A percentile compares a stretch with the other conserved stretches of the same genome.
Evolutionary conservation across 345 rosid species (phyloP).

Genomic region (Camelina neglecta): DNA sequence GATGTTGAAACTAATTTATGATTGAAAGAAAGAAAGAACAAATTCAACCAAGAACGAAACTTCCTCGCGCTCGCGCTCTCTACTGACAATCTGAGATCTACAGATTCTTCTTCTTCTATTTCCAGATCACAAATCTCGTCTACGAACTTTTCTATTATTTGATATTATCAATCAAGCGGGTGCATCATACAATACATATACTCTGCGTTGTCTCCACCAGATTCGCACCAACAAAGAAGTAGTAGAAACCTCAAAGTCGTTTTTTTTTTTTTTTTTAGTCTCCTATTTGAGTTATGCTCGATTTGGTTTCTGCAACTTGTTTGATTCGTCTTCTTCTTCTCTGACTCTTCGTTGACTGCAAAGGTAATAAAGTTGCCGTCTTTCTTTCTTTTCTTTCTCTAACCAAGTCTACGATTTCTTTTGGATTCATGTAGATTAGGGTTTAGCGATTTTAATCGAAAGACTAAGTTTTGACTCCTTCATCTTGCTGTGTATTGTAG

Average conservation of each 20-base stretch:
- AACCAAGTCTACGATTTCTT: constrained; percentile 21
- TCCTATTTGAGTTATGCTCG: constrained; percentile 12
- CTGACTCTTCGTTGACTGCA: constrained; percentile 40
- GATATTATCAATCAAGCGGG: no score
- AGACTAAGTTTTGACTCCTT: neutral
- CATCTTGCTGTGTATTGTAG: neutral
- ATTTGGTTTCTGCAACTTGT: constrained; percentile 39
- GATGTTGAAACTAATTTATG: constrained; percentile 29
- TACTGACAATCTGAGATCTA: constrained; percentile 44
- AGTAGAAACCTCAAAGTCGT: constrained; percentile 25
- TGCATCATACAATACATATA: neutral
- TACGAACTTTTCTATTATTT: neutral
- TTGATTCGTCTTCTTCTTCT: constrained; percentile 37
- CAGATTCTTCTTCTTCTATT: constrained; percentile 1
- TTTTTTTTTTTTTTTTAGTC: neutral
- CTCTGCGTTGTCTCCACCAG: constrained; percentile 13
- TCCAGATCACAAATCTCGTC: constrained; percentile 34
- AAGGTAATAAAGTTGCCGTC: constrained; percentile 29
- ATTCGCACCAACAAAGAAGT: constrained; percentile 15
- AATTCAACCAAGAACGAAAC: constrained; percentile 38
- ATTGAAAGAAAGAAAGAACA: neutral
- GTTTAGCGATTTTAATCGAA: neutral
- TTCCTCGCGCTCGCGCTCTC: constrained; percentile 39
- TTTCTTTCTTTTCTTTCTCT: neutral
- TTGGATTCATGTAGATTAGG: constrained; percentile 11